Conservation (phyloP, 768 basidiomycete genomes). For the Lactarius tabidus region DNA sequence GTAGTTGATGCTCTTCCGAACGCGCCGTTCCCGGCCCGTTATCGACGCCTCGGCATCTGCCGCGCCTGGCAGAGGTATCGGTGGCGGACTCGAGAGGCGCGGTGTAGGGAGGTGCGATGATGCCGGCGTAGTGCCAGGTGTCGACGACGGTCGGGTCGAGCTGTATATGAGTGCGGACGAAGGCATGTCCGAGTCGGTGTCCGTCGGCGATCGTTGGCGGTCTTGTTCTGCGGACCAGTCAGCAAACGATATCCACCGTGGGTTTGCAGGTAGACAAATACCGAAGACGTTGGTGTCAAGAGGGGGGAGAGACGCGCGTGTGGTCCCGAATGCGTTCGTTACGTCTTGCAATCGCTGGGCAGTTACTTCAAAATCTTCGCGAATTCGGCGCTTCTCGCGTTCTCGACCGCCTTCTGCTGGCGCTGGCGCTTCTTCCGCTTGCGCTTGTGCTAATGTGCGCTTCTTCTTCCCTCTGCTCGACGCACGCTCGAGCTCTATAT, state of each 20-base stretch:
- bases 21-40: constrained; percentile 47
- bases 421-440: constrained; percentile 31
- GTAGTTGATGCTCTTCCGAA: constrained; percentile 83
- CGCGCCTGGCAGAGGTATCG: constrained; percentile 31
- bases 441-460: constrained; percentile 40
- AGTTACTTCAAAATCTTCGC: constrained; percentile 40
- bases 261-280: constrained; percentile 23
- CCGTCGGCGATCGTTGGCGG: constrained; percentile 10
- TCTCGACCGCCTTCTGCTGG: constrained; percentile 32
- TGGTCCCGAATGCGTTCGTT: constrained; percentile 53
- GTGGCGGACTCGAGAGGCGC: constrained; percentile 31
- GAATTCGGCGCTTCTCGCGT: constrained; percentile 31
- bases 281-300: constrained; percentile 38
- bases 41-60: constrained; percentile 25
- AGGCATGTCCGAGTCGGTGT: constrained; percentile 25
- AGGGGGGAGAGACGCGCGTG: constrained; percentile 34
- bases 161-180: constrained; percentile 32
- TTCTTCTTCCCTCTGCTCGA: constrained; percentile 49
- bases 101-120: constrained; percentile 46
- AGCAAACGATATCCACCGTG: constrained; percentile 5
- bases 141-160: constrained; percentile 37
- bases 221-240: constrained; percentile 23
- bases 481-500: constrained; percentile 36
- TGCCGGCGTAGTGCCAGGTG: constrained; percentile 42
- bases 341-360: constrained; percentile 57